phyloP scores from a whole-genome alignment of 441 rosid genomes.

The Hypseocharis bilobata region DNA sequence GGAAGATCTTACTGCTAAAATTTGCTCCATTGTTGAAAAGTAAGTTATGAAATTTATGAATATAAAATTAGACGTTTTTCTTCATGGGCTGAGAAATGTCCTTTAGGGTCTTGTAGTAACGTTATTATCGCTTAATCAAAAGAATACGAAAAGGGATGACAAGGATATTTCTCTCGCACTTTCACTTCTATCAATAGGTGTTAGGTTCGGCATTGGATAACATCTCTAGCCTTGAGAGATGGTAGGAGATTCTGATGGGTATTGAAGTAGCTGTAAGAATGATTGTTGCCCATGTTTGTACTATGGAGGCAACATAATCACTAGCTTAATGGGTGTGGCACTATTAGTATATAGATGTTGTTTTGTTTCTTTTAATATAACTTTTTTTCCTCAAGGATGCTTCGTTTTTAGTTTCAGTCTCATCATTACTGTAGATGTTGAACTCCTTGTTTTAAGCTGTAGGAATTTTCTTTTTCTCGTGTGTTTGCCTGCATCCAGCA shows the following conservation, averaged over 20 bases:
- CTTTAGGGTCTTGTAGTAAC: constrained; percentile 10
- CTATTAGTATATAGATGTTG: background rate
- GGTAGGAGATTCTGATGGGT: background rate
- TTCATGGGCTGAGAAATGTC: constrained; percentile 1
- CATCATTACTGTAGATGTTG: background rate
- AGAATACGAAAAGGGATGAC: background rate
- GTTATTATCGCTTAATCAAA: background rate
- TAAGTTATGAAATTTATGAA: constrained; percentile 38
- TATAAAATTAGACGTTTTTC: background rate
- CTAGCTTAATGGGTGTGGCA: background rate
- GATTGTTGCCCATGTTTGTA: background rate
- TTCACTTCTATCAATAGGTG: background rate
- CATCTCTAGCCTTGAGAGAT: constrained; percentile 13
- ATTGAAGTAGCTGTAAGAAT: background rate
- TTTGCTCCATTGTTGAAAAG: constrained; percentile 92
- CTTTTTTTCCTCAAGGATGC: background rate
- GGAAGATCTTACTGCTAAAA: constrained; percentile 92
- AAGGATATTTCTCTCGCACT: background rate
- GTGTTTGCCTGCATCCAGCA: background rate
- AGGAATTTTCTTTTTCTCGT: background rate
- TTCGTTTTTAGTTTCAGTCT: constrained; percentile 6
- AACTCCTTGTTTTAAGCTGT: background rate
- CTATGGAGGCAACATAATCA: background rate
- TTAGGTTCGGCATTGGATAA: constrained; percentile 1
- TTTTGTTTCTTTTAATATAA: background rate